Evolutionary conservation across 1,284 basidiomycete genomes (phyloP), one percentile per base, ranked within the genome.

Genomic region (Trametes sp.): DNA sequence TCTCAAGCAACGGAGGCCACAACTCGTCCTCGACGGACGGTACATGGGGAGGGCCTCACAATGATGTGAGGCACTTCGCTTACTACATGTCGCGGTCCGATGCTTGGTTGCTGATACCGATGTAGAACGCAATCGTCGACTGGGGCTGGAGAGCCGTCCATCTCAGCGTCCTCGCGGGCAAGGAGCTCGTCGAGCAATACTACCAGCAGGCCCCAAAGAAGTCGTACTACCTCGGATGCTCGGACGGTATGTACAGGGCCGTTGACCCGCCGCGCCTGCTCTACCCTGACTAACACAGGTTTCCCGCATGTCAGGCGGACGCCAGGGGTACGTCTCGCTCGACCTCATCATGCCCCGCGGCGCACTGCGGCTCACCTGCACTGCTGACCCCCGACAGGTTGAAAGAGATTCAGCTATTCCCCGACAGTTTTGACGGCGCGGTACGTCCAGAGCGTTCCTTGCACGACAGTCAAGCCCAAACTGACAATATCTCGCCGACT

Each of bases 221-320:
- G 35, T 63, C 69, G 1, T 73, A 72, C 48, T 73, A 70, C 53
- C 26, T 72, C 2, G 71, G 71, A 24, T 73, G 71, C 52, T 73
- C 72, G 2, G 69, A 66, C 7, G 72, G 72, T 65, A 45, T n/a
- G n/a, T n/a, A n/a, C n/a, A n/a, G n/a, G n/a, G n/a, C n/a, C n/a
- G n/a, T n/a, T n/a, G n/a, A n/a, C n/a, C n/a, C n/a, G n/a, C n/a
- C n/a, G n/a, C 21, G 44, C 21, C 1, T 21, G 41, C 28, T n/a
- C 4, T n/a, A n/a, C 28, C 23, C 24, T 21, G 29, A 14, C n/a
- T n/a, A n/a, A n/a, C n/a, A 10, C n/a, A 5, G 13, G n/a, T 8
- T 45, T 24, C 28, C n/a, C n/a, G n/a, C n/a, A n/a, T 8, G 14
- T 1, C 19, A 65, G 64, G 66, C 19, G 67, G 67, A 26, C 59